Evolutionary conservation across 495 filamentous ascomycete species (phyloP), one percentile per base, ranked within the genome.

Genomic region (Aspergillus sparsus): DNA sequence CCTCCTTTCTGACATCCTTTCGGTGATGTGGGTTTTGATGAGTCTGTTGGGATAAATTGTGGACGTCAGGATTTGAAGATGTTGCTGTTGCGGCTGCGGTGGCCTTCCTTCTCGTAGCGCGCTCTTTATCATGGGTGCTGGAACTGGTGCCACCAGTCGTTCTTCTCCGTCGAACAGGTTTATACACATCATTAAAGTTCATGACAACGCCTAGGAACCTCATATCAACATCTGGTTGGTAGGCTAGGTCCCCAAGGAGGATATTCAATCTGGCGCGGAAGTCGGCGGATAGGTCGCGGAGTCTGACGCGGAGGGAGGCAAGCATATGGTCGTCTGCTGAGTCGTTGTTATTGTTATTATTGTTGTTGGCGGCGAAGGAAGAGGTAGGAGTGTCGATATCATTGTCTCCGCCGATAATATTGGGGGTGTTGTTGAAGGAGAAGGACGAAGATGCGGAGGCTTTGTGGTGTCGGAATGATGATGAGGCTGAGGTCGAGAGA

Each of bases 101-200:
- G 7, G 71, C 65, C 41, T 66, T 67, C 27, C 61, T 71, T 12
- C 69, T 64, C 52, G 68, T 76, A 7, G 68, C 68, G 46, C 68
- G 70, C n/a, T 79, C 75, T 41, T 71, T 74, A 45, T 81, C 77
- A 61, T 36, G 69, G 58, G 70, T 64, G 21, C 21, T 27, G 21
- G 21, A 27, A 27, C 21, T 27, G 51, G 59, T 74, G 1, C 51
- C 56, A 10, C 61, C 65, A 46, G 64, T 41, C 11, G 68, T 63
- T 44, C 77, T 71, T 71, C 86, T 82, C 72, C 85, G 79, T 58
- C 85, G 81, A 46, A 84, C 82, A 4, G 89, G 88, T 71, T 88
- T 81, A 74, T 97, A 97, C 7, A 96, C 91, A 72, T 97, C 93
- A 72, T 99, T 99, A 70, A 99, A 99, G 69, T 97, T 99, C 91